Conservation (phyloP, 176 grass and related monocot genomes). For the Puya raimondii region DNA sequence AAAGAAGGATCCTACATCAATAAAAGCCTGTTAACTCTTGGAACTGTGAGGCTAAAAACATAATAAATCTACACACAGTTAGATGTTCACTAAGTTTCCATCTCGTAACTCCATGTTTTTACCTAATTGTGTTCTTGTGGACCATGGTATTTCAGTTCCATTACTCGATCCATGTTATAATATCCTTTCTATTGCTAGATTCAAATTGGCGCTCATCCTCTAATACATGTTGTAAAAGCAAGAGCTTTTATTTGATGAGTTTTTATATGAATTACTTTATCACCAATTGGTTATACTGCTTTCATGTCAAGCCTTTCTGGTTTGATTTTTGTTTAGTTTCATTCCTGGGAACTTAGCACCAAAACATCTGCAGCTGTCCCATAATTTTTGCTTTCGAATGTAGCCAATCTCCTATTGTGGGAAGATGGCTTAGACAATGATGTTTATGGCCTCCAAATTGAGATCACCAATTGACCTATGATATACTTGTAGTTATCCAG, state of each 20-base stretch:
- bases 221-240: background rate
- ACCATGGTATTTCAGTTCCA: constrained; percentile 8
- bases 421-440: too few relatives aligned
- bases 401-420: too few relatives aligned
- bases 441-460: too few relatives aligned
- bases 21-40: constrained; percentile 98
- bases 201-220: background rate
- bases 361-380: too few relatives aligned
- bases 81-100: background rate
- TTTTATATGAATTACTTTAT: too few relatives aligned
- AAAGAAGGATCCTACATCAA: constrained; percentile 99
- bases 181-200: background rate
- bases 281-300: too few relatives aligned
- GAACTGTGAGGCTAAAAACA: constrained; percentile 48
- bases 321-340: too few relatives aligned
- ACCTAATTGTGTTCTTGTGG: background rate
- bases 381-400: too few relatives aligned
- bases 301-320: too few relatives aligned
- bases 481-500: too few relatives aligned
- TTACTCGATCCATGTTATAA: background rate
- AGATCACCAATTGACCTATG: too few relatives aligned
- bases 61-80: background rate
- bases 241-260: background rate
- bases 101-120: constrained; percentile 1
- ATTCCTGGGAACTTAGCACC: too few relatives aligned